A percentile compares a stretch with the other conserved stretches of the same genome.
Evolutionary conservation across 2,329 filamentous ascomycete species (phyloP).

Genomic region (Aspergillus bombycis): DNA sequence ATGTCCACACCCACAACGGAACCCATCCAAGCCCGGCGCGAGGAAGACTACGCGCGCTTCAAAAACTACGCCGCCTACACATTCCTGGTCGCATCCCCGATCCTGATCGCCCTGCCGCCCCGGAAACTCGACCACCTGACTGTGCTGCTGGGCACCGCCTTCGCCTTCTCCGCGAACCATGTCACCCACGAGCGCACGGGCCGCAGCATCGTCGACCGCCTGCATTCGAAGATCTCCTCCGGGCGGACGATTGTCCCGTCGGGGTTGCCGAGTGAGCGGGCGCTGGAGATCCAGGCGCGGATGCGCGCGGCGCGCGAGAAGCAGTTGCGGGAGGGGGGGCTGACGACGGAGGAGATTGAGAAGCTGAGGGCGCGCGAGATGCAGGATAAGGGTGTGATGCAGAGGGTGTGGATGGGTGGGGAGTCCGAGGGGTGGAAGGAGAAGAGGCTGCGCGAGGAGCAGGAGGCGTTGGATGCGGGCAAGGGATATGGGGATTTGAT

Average conservation of each 20-base stretch:
- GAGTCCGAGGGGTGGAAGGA: conserved; percentile 50
- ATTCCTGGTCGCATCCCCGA: conserved; percentile 39
- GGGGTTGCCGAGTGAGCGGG: conserved; percentile 37
- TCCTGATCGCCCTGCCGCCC: conserved; percentile 40
- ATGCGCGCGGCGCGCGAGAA: conserved; percentile 33
- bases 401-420: conserved; percentile 45
- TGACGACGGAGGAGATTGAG: conserved; percentile 35
- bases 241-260: conserved; percentile 11
- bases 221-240: conserved; percentile 31
- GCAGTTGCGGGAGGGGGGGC: conserved; percentile 25
- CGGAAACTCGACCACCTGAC: conserved; percentile 42
- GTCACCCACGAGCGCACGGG: conserved; percentile 43
- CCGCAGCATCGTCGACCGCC: conserved; percentile 37
- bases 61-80: conserved; percentile 44
- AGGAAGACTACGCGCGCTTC: conserved; percentile 44
- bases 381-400: conserved; percentile 33
- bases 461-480: conserved; percentile 46
- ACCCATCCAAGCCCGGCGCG: conserved; percentile 23
- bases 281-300: conserved; percentile 36
- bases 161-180: conserved; percentile 43
- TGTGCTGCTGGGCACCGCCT: conserved; percentile 43
- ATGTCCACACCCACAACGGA: no score
- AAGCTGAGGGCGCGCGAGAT: conserved; percentile 34
- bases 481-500: conserved; percentile 52
- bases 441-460: conserved; percentile 44